Evolutionary conservation across 78 protist genomes (phyloP).

Genomic region (Guillardia theta): DNA sequence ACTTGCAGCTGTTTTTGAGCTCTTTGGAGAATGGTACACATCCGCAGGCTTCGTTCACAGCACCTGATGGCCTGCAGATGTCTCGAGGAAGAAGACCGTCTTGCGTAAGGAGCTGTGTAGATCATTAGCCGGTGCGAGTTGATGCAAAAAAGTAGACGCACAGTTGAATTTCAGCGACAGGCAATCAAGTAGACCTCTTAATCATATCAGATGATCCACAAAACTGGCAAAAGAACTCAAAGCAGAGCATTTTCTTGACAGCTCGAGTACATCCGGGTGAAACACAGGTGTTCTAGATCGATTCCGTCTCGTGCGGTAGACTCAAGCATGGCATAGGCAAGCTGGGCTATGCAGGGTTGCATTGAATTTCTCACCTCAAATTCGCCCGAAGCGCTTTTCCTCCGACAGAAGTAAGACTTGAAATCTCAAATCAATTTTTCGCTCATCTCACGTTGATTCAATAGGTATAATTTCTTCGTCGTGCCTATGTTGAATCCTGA

Average conservation of each 20-base stretch:
- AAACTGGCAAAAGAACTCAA: slow-evolving; percentile 23
- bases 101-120: neutral
- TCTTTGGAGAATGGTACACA: neutral
- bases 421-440: no score
- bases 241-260: slow-evolving; percentile 62
- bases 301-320: no score
- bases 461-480: neutral
- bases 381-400: slow-evolving; percentile 35
- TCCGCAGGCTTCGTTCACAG: no score
- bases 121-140: no score
- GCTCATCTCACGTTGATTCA: no score
- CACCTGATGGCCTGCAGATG: no score
- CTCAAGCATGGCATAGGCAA: no score
- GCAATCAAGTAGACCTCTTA: neutral
- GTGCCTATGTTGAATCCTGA: slow-evolving; percentile 84
- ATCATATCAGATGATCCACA: neutral
- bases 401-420: no score
- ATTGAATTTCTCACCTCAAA: slow-evolving; percentile 53
- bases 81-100: slow-evolving; percentile 27
- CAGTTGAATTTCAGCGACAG: no score
- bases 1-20: slow-evolving; percentile 11
- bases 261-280: slow-evolving; percentile 91
- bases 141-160: no score
- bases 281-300: slow-evolving; percentile 64
- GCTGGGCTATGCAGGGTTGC: slow-evolving; percentile 73